Percentiles rank a stretch among this genome's conserved stretches.
These are phyloP conservation scores for Pythium brachiatum DNA, from an alignment of 352 stramenopile species.

Conservation along the genomic window DNA sequence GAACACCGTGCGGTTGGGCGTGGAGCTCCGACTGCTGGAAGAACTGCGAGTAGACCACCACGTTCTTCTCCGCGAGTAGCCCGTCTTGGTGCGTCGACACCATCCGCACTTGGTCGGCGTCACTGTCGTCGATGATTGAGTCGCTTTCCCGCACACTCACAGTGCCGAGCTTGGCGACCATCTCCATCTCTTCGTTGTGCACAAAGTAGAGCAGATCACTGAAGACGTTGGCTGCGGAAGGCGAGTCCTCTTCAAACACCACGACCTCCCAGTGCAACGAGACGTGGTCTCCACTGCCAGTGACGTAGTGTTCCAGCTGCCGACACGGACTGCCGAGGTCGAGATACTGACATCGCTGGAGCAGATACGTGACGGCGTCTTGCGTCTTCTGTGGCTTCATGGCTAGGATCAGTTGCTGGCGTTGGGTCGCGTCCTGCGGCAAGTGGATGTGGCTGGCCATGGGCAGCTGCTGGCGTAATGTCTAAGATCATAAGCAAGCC, in stretches of 20 bases:
- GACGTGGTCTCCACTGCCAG: neutral
- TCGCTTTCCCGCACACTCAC: conserved; percentile 9
- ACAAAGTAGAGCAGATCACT: conserved; percentile 8
- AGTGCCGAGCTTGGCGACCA: neutral
- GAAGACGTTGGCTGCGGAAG: neutral
- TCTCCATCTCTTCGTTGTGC: conserved; percentile 7
- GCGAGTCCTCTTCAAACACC: neutral
- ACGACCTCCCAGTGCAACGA: conserved; percentile 1
- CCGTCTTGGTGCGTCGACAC: neutral
- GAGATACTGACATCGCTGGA: too few relatives aligned
- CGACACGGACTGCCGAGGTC: too few relatives aligned
- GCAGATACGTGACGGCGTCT: too few relatives aligned
- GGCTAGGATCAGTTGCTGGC: too few relatives aligned
- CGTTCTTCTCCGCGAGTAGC: conserved; percentile 9
- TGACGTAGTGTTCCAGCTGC: too few relatives aligned
- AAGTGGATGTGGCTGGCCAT: conserved; percentile 7
- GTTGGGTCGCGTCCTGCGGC: too few relatives aligned
- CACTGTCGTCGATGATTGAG: neutral
- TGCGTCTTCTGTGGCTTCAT: too few relatives aligned
- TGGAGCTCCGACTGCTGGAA: conserved; percentile 13
- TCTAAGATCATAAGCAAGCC: too few relatives aligned
- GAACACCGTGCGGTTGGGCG: neutral
- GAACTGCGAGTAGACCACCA: neutral
- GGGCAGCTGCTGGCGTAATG: neutral
- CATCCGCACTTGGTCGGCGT: conserved; percentile 2